Conservation (phyloP, 768 basidiomycete genomes). For the Pleurotus ostreatus region DNA sequence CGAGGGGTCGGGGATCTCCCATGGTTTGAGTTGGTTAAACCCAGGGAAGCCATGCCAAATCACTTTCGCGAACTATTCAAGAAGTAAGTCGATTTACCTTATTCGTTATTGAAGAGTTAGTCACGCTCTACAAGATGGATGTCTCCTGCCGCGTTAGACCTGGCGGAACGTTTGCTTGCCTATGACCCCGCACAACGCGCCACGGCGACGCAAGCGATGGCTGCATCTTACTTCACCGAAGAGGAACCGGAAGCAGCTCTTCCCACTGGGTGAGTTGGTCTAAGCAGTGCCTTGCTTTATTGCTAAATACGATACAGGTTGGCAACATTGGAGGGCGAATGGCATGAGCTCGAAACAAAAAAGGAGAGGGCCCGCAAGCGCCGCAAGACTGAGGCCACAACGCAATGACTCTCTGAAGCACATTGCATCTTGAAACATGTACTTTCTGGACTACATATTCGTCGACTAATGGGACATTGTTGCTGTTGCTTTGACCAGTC, state of each 20-base stretch:
- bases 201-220: constrained; percentile 76
- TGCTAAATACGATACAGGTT: constrained; percentile 43
- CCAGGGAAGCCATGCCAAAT: constrained; percentile 68
- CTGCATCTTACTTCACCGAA: constrained; percentile 76
- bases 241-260: constrained; percentile 73
- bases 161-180: constrained; percentile 77
- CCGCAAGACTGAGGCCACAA: constrained; percentile 55
- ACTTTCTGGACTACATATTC: constrained; percentile 17
- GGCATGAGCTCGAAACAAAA: constrained; percentile 98
- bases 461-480: constrained; percentile 9
- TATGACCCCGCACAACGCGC: constrained; percentile 79
- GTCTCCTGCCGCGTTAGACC: constrained; percentile 79
- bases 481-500: constrained; percentile 44
- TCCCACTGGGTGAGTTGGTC: constrained; percentile 61
- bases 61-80: constrained; percentile 82
- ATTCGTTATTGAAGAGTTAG: neutral
- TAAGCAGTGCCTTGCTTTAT: constrained; percentile 6
- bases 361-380: constrained; percentile 81
- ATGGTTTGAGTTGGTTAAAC: constrained; percentile 99
- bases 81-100: constrained; percentile 48
- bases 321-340: constrained; percentile 83
- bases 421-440: constrained; percentile 11
- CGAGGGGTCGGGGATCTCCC: constrained; percentile 77
- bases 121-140: constrained; percentile 57
- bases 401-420: constrained; percentile 26